Evolutionary conservation across 1,139 yeast species (phyloP), one percentile per base, ranked within the genome.

Genomic region (Hemisphaericaspora lyxosophila): DNA sequence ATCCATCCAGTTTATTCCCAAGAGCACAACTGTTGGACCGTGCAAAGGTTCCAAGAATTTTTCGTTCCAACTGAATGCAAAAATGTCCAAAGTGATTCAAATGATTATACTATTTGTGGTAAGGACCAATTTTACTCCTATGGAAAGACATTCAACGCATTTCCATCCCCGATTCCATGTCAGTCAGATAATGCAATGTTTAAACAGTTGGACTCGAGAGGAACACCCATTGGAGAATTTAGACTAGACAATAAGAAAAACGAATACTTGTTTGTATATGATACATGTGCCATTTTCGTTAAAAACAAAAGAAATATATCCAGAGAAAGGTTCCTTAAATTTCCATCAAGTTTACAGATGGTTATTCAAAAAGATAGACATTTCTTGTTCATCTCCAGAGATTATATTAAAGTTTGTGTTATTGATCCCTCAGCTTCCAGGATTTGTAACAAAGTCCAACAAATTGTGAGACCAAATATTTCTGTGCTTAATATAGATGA

Each of bases 211-310:
- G 2, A 18, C 6, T 12, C 9, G 7, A 4, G 12, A 4, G 31
- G 22, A 9, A 28, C 2, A 2, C 31, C 31, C 5, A 13, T 28
- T 18, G 31, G 15, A n/a, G 23, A 17, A 12, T 17, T 28, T 15
- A 17, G 18, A 18, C 18, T 28, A n/a, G 9, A 6, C 17, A 12
- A 18, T 11, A 28, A 12, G 2, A n/a, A 9, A 7, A 28, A 28
- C 15, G 23, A 28, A 7, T 28, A 28, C 12, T 28, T 28, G 31
- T 28, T 28, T 28, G 31, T 28, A 4, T 28, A 28, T 28, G 31
- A 28, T 17, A 17, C 31, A 18, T 17, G 12, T 28, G 31, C 31
- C 12, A 9, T 28, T 5, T 28, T 28, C 18, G 31, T 28, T 5
- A 11, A 28, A n/a, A 23, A 18, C 12, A 28, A 15, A 28, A 28